phyloP scores from a whole-genome alignment of 148 eudicot genomes.

The Rhododendron henanense region DNA sequence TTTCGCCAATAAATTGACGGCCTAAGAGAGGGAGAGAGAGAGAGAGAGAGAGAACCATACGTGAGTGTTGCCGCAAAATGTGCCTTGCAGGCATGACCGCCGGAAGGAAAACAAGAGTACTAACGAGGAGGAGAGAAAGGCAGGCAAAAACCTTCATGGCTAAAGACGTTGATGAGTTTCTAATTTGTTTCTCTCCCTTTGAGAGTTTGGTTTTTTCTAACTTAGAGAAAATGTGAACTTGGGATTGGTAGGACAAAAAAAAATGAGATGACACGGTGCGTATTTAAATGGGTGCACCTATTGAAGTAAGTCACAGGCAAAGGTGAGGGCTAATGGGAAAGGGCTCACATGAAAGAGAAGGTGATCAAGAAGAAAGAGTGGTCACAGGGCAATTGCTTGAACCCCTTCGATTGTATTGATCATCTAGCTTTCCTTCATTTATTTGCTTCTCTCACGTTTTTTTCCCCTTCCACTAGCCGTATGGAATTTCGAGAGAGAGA shows the following conservation, averaged over 20 bases:
- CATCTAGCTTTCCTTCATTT: background rate
- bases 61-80: constrained; percentile 25
- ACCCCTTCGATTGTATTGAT: background rate
- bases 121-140: constrained; percentile 12
- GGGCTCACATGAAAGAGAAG: constrained; percentile 40
- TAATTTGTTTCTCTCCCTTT: background rate
- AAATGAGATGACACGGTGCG: background rate
- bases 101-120: constrained; percentile 23
- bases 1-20: background rate
- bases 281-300: constrained; percentile 16
- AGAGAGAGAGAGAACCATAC: constrained; percentile 26
- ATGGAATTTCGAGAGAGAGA: background rate
- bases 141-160: constrained; percentile 24
- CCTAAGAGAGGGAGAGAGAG: background rate
- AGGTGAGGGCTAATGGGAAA: background rate
- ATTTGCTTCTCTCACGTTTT: background rate
- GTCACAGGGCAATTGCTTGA: constrained; percentile 27
- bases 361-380: constrained; percentile 5
- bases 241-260: background rate
- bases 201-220: background rate
- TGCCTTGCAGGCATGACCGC: constrained; percentile 34
- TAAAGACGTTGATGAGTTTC: background rate
- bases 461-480: background rate
- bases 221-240: background rate
- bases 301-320: constrained; percentile 51